phyloP scores from a whole-genome alignment of 2,329 filamentous ascomycete species.

The Fusarium fracticaudum region DNA sequence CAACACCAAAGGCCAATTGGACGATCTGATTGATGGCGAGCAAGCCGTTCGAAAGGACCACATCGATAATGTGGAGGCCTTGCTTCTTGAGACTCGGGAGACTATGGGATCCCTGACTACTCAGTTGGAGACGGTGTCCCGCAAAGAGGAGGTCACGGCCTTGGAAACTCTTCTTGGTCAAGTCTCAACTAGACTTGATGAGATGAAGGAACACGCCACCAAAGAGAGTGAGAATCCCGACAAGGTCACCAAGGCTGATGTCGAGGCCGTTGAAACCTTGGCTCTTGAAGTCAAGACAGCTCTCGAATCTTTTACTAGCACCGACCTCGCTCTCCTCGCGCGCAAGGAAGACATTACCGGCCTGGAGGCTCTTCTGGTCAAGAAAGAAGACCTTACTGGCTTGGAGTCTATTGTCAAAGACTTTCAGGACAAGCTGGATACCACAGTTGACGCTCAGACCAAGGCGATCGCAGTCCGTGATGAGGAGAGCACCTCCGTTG shows the following conservation, averaged over 20 bases:
- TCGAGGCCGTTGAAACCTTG: slow-evolving; percentile 82
- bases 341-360: slow-evolving; percentile 76
- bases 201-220: slow-evolving; percentile 69
- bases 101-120: slow-evolving; percentile 72
- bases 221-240: slow-evolving; percentile 67
- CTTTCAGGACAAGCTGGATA: slow-evolving; percentile 73
- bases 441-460: slow-evolving; percentile 76
- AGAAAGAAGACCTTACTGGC: slow-evolving; percentile 73
- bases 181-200: slow-evolving; percentile 78
- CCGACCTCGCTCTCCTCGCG: slow-evolving; percentile 75
- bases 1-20: slow-evolving; percentile 88
- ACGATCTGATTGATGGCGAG: slow-evolving; percentile 80
- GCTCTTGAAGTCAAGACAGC: slow-evolving; percentile 86
- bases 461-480: slow-evolving; percentile 87
- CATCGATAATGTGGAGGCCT: slow-evolving; percentile 70
- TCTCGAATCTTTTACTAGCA: slow-evolving; percentile 75
- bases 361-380: slow-evolving; percentile 74
- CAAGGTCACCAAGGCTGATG: slow-evolving; percentile 80
- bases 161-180: slow-evolving; percentile 84
- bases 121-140: slow-evolving; percentile 75
- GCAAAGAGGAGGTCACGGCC: slow-evolving; percentile 80
- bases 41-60: slow-evolving; percentile 74
- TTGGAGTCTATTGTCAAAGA: slow-evolving; percentile 76
- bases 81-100: slow-evolving; percentile 79
- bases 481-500: slow-evolving; percentile 80